Evolutionary conservation across 2,329 filamentous ascomycete species (phyloP).

Genomic region (Hymenoscyphus occultus): DNA sequence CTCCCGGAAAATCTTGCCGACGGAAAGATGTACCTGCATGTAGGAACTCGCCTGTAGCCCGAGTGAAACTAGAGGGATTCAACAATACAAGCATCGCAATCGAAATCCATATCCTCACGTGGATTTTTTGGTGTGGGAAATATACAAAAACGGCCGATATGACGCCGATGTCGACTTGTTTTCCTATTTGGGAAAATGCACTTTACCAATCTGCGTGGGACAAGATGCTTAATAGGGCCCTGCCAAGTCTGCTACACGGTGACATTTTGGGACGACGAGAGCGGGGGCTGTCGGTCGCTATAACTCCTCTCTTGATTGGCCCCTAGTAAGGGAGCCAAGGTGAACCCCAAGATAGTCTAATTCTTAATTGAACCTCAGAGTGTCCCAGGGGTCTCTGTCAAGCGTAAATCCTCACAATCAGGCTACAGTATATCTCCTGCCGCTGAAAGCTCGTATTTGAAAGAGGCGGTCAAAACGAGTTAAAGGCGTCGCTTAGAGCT

Average conservation of each 20-base stretch:
- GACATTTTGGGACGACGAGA: slow-evolving; percentile 1
- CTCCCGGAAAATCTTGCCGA: neutral
- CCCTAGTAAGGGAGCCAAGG: neutral
- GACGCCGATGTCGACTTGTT: neutral
- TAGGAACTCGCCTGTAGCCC: neutral
- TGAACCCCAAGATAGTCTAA: neutral
- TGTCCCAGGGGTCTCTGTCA: neutral
- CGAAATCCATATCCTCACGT: neutral
- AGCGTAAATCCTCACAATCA: neutral
- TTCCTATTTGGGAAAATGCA: neutral
- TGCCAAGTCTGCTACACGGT: neutral
- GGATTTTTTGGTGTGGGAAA: neutral
- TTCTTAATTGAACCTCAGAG: slow-evolving; percentile 1
- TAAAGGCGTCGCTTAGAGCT: neutral
- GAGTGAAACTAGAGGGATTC: slow-evolving; percentile 1
- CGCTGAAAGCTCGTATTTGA: neutral
- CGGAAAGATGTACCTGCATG: neutral
- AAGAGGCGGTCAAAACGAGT: slow-evolving; percentile 1
- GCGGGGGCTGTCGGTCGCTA: neutral
- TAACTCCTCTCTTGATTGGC: neutral
- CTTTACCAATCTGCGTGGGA: neutral
- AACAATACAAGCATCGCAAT: neutral
- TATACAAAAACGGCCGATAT: neutral
- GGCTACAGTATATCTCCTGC: neutral
- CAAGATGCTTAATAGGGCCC: neutral